Base-by-base conservation (phyloP, 352 stramenopile genomes). In the Thalassiosira ordinaria region DNA sequence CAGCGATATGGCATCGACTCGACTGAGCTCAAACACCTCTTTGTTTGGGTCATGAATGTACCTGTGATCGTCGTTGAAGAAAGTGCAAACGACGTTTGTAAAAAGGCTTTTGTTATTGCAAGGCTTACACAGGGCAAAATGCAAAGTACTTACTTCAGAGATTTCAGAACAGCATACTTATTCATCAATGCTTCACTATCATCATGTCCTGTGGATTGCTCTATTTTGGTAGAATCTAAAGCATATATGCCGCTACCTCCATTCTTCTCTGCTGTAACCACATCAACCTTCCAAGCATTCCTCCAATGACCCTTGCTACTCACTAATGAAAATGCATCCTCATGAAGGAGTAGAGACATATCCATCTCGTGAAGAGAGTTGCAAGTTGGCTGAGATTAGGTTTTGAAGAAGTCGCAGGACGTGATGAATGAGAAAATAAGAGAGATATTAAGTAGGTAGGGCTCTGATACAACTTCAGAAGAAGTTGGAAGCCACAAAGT, bases 291-390 rank as follows among this genome's bases (percentile, higher is more conserved):
- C 78, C 78, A 86, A 41, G 78, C 78, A 74, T 82, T 79, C 33
- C 78, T 82, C 78, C 78, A 86, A 68, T 72, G 75, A 1, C 78
- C 78, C 35, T 82, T 86, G 55, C 60, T 78, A 53, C 78, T 82
- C 5, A 86, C 64, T 22, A 86, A 46, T 24, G 68, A 63, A 31
- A 80, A 78, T 68, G 70, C 64, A 26, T 29, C 44, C n/a, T 59
- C 52, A 41, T 60, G 24, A 2, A 82, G 31, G 24, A 76, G 44
- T n/a, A 41, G n/a, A 11, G 66, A 52, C 6, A 75, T 62, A 67
- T 82, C 65, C 31, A 78, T 71, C 33, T 78, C 78, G 29, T 86
- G 78, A 2, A 86, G 20, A 24, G 62, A 76, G 46, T 82, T 81
- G 49, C 78, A 86, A 31, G 72, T 82, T 51, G 78, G 78, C 61